Base-by-base conservation (phyloP, 2,329 filamentous ascomycete genomes). In the Nectriaceae sp. region DNA sequence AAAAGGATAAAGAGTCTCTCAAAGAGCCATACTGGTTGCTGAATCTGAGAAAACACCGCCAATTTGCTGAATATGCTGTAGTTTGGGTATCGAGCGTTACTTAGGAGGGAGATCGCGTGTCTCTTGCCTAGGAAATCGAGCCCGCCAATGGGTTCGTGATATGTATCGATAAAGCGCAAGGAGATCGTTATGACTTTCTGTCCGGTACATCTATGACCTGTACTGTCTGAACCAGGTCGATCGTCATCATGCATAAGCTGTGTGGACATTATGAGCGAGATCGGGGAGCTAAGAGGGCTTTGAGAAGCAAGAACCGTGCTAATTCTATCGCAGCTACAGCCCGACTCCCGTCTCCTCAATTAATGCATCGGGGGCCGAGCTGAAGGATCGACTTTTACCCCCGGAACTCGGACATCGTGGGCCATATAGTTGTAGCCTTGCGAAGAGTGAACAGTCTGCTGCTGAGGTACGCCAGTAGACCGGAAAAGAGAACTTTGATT, bases 341-440 rank as follows among this genome's bases (percentile, higher is more conserved):
- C 11, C 5, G 8, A 39, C 11, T 21, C 29, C 26, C 19, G 36
- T 16, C 20, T 21, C 21, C 5, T 24, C 16, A 42, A 21, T 46
- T 57, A 63, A 40, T 66, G 63, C 53, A 70, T 60, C 20, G 62
- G 46, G 38, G 57, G 60, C 26, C 66, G 62, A 22, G 60, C 50
- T 3, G 57, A 59, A 40, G 57, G 53, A 39, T 70, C 68, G 20
- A 65, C 65, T 47, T 67, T 59, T 21, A 65, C 56, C 8, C 55
- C 59, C 13, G 64, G 52, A 43, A 72, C 47, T 44, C 69, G 64
- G 21, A 56, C 58, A 40, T 73, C 70, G 19, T 59, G 60, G 1
- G 68, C 49, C 35, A 72, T 48, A 33, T 71, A 71, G 38, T 65
- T 65, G 40, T 71, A 73, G 4, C 65, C 59, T 21, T 65, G 55